phyloP scores from a whole-genome alignment of 495 filamentous ascomycete genomes.

The Podospora anserina region DNA sequence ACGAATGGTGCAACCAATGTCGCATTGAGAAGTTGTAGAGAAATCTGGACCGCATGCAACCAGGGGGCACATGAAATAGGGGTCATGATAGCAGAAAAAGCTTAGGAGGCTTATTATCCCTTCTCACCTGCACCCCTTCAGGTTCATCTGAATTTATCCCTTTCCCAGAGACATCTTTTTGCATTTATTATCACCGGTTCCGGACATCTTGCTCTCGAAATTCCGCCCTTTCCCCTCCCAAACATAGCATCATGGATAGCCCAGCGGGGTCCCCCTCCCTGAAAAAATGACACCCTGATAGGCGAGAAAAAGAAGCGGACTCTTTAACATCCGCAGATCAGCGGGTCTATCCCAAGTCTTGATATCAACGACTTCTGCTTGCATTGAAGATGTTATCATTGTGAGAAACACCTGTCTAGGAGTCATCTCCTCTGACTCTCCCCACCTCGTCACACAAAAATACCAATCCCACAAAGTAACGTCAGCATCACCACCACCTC shows the following conservation, averaged over 20 bases:
- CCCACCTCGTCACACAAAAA: background rate
- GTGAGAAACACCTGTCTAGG: background rate
- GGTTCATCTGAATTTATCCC: background rate
- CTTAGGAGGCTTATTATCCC: background rate
- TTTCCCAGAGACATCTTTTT: background rate
- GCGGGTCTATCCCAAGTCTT: background rate
- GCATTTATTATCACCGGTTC: background rate
- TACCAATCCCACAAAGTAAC: background rate
- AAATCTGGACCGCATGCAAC: background rate
- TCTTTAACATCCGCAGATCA: background rate
- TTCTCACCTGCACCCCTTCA: background rate
- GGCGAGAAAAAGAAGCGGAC: background rate
- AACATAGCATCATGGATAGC: background rate
- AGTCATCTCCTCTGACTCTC: background rate
- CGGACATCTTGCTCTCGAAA: too few relatives aligned
- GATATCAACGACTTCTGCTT: background rate
- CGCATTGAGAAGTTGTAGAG: background rate
- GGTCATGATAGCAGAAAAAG: background rate
- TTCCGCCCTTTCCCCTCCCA: background rate
- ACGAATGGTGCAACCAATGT: background rate
- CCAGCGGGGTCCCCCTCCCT: background rate
- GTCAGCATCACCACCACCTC: background rate
- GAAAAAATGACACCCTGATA: background rate
- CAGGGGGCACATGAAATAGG: background rate
- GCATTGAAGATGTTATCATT: background rate